These are phyloP conservation scores for Paxillus involutus DNA, from an alignment of 768 basidiomycete genomes.

Conservation along the genomic window DNA sequence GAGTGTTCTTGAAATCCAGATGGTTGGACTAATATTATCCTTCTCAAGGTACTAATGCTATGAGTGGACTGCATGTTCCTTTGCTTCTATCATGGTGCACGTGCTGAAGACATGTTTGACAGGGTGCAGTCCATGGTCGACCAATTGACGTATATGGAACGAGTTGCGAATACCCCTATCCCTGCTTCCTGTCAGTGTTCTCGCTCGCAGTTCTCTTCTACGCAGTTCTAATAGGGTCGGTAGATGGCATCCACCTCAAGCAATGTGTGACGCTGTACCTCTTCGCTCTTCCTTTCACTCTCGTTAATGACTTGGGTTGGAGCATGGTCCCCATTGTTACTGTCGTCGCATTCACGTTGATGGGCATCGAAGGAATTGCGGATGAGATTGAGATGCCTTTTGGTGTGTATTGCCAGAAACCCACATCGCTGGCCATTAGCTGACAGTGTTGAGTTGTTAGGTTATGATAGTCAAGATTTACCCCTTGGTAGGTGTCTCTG, in stretches of 20 bases:
- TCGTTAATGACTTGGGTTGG: slow-evolving; percentile 83
- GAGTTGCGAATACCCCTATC: slow-evolving; percentile 87
- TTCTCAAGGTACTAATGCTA: slow-evolving; percentile 65
- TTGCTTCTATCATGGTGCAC: neutral
- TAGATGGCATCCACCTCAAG: slow-evolving; percentile 88
- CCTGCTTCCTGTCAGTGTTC: slow-evolving; percentile 63
- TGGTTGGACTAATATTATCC: neutral
- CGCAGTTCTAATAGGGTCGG: slow-evolving; percentile 13
- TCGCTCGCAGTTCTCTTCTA: neutral
- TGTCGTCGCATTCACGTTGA: slow-evolving; percentile 85
- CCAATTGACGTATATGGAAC: slow-evolving; percentile 83
- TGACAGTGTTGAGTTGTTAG: slow-evolving; percentile 30
- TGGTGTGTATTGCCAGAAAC: slow-evolving; percentile 44
- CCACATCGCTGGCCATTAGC: neutral
- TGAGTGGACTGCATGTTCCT: slow-evolving; percentile 59
- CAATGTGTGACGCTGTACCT: slow-evolving; percentile 95
- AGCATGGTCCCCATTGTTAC: slow-evolving; percentile 83
- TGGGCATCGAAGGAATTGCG: slow-evolving; percentile 95
- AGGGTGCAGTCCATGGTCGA: slow-evolving; percentile 84
- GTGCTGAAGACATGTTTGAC: slow-evolving; percentile 8
- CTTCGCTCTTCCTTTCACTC: slow-evolving; percentile 84
- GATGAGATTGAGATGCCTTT: slow-evolving; percentile 96
- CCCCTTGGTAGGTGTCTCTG: slow-evolving; percentile 61
- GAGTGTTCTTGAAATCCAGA: neutral
- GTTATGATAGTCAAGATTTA: slow-evolving; percentile 64